phyloP scores from a whole-genome alignment of 306 rosid species.

The Acacia crassicarpa region DNA sequence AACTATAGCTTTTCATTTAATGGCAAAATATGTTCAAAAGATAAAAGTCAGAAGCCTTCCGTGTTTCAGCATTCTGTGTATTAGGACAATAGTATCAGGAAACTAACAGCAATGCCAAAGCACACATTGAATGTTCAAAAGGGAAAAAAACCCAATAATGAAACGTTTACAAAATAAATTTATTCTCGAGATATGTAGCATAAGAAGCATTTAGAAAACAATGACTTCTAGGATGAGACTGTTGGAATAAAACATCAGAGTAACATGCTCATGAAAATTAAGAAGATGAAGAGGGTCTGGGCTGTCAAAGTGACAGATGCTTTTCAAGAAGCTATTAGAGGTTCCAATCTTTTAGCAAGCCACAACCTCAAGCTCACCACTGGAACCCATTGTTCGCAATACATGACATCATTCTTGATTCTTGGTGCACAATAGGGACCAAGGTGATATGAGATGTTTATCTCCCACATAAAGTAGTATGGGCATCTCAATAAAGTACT shows the following conservation, averaged over 20 bases:
- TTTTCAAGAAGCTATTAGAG: background rate
- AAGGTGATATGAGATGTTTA: background rate
- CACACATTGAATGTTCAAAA: background rate
- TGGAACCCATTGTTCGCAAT: background rate
- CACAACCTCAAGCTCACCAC: background rate
- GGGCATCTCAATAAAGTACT: background rate
- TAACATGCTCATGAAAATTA: background rate
- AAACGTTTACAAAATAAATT: background rate
- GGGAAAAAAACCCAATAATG: background rate
- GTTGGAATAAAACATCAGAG: background rate
- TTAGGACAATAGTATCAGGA: background rate
- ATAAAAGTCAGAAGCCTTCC: background rate
- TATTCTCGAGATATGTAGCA: background rate
- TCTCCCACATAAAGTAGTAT: background rate
- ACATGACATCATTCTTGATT: background rate
- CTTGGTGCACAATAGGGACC: background rate
- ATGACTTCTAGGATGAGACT: background rate
- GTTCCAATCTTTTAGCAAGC: background rate
- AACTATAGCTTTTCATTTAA: background rate
- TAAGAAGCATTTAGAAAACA: background rate
- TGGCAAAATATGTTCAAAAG: background rate
- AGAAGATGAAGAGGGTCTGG: background rate
- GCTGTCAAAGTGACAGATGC: background rate
- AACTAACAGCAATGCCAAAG: background rate
- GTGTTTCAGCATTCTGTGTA: background rate